Conservation (phyloP, 192 early-diverging fungal species). For the Phycomyces blakesleeanus region DNA sequence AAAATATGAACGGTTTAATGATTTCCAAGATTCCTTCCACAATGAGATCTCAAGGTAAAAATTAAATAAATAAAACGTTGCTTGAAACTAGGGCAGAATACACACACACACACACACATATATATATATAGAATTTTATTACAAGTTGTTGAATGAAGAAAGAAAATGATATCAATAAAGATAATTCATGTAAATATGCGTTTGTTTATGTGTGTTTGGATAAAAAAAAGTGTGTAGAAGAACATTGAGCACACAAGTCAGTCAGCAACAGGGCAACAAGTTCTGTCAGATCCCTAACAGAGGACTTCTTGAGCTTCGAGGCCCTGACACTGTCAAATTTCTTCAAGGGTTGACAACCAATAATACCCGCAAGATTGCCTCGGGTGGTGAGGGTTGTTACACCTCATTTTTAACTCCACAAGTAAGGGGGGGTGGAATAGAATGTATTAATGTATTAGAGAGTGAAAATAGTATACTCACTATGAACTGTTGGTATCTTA, state of each 20-base stretch:
- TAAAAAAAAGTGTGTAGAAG: neutral
- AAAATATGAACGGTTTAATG: neutral
- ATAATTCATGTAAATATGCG: too few species aligned
- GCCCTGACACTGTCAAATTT: slow-evolving; percentile 75
- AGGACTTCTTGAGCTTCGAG: slow-evolving; percentile 61
- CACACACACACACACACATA: too few species aligned
- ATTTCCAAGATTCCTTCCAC: neutral
- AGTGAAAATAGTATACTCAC: too few species aligned
- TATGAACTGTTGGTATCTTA: slow-evolving; percentile 8
- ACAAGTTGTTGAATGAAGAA: too few species aligned
- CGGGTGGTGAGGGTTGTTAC: slow-evolving; percentile 73
- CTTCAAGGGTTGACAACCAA: slow-evolving; percentile 91
- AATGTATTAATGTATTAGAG: neutral
- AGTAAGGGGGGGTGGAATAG: slow-evolving; percentile 28
- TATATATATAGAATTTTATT: too few species aligned
- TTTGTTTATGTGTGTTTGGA: too few species aligned
- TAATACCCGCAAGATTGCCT: slow-evolving; percentile 68
- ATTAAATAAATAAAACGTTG: too few species aligned
- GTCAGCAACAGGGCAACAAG: slow-evolving; percentile 10
- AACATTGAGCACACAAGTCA: neutral
- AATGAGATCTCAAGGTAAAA: too few species aligned
- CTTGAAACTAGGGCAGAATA: too few species aligned
- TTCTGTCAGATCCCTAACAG: slow-evolving; percentile 56
- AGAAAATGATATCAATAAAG: too few species aligned
- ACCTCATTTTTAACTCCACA: slow-evolving; percentile 80